Conservation (phyloP, 176 grass and related monocot species). For the Rhynchospora tenuis region DNA sequence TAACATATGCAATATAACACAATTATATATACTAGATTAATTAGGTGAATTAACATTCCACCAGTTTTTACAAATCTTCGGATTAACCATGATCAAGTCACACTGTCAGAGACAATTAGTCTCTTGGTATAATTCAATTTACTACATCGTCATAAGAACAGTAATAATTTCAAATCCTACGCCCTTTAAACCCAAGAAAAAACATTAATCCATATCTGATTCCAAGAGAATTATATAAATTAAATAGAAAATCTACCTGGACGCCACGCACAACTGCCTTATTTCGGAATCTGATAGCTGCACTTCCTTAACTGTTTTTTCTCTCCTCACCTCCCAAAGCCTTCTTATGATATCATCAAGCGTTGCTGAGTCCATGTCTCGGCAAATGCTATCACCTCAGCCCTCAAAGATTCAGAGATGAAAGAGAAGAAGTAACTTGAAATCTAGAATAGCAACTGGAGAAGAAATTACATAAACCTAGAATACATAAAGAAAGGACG, state of each 20-base stretch:
- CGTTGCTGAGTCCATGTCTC: conserved; percentile 40
- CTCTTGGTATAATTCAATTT: not conserved
- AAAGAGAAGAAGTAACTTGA: not conserved
- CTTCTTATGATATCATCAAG: conserved; percentile 67
- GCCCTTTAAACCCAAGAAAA: not conserved
- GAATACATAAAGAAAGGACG: too few species aligned
- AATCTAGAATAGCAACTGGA: not conserved
- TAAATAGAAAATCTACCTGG: conserved; percentile 54
- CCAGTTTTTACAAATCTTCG: not conserved
- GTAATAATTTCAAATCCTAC: not conserved
- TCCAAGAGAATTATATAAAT: not conserved
- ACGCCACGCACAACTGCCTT: conserved; percentile 54
- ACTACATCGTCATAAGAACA: not conserved
- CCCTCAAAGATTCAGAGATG: not conserved
- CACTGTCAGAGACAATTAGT: too few species aligned
- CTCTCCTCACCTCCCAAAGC: conserved; percentile 54
- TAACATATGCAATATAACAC: not conserved
- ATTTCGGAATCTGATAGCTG: conserved; percentile 74
- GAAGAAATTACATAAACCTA: not conserved
- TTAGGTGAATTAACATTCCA: not conserved
- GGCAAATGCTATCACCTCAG: not conserved
- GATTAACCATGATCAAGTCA: not conserved
- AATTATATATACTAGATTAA: not conserved
- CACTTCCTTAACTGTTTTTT: conserved; percentile 42
- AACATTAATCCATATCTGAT: not conserved